Evolutionary conservation across 169 alveolate genomes (phyloP).

Genomic region (Babesia microti): DNA sequence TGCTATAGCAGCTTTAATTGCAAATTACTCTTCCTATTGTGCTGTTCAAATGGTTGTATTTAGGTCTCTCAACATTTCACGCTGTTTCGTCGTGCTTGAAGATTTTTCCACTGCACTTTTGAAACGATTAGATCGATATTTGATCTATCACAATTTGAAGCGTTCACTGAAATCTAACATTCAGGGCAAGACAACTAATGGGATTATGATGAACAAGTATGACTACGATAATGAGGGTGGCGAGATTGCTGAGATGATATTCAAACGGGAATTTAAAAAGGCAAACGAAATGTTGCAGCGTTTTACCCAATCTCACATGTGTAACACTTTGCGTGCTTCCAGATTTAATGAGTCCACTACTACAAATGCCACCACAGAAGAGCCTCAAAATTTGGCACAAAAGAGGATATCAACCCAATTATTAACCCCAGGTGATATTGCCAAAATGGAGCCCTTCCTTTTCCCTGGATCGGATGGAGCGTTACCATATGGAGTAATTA

Average conservation of each 20-base stretch:
- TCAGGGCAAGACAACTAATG: slow-evolving; percentile 1
- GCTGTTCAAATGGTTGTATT: slow-evolving; percentile 20
- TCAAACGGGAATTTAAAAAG: slow-evolving; percentile 21
- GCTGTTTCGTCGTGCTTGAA: slow-evolving; percentile 35
- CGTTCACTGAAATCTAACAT: slow-evolving; percentile 13
- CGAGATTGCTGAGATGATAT: slow-evolving; percentile 30
- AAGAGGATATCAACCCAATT: slow-evolving; percentile 14
- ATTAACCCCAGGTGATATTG: slow-evolving; percentile 31
- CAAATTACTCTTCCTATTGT: slow-evolving; percentile 22
- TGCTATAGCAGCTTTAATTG: slow-evolving; percentile 1
- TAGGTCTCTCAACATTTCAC: slow-evolving; percentile 16
- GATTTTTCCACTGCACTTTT: slow-evolving; percentile 27
- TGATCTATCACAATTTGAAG: slow-evolving; percentile 25
- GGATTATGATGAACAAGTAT: too few relatives aligned
- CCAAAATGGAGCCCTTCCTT: slow-evolving; percentile 17
- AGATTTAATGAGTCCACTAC: slow-evolving; percentile 3
- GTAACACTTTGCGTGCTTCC: slow-evolving; percentile 15
- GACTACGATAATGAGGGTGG: slow-evolving; percentile 31
- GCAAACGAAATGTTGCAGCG: slow-evolving; percentile 13
- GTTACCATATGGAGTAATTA: slow-evolving; percentile 22
- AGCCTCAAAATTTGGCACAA: slow-evolving; percentile 22
- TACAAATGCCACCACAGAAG: slow-evolving; percentile 11
- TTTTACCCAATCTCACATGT: slow-evolving; percentile 21
- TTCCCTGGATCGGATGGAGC: slow-evolving; percentile 37
- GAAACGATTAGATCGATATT: slow-evolving; percentile 23